phyloP scores from a whole-genome alignment of 176 grass and related monocot genomes.

The Oryza rufipogon region DNA sequence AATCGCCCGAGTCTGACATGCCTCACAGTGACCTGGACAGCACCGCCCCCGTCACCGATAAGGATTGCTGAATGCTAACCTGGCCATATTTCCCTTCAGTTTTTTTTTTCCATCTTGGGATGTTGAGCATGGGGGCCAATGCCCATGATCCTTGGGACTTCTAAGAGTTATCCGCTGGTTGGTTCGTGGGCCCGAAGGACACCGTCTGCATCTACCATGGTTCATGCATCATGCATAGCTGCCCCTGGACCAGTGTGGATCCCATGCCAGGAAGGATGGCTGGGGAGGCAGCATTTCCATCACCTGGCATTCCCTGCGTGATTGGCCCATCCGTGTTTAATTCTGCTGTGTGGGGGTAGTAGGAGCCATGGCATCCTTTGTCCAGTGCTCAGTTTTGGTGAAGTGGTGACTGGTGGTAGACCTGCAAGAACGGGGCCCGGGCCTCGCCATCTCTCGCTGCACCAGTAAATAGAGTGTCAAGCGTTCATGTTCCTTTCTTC shows the following conservation, averaged over 20 bases:
- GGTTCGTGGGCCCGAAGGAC: slow-evolving; percentile 21
- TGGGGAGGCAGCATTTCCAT: slow-evolving; percentile 20
- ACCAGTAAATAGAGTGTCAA: slow-evolving; percentile 46
- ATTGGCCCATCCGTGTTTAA: slow-evolving; percentile 23
- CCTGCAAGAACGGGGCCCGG: neutral
- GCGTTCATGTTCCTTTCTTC: slow-evolving; percentile 28
- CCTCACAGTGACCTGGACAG: slow-evolving; percentile 34
- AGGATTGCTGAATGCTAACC: slow-evolving; percentile 58
- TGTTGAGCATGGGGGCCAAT: slow-evolving; percentile 45
- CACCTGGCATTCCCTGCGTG: slow-evolving; percentile 11
- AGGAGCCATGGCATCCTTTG: slow-evolving; percentile 29
- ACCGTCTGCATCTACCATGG: slow-evolving; percentile 34
- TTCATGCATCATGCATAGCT: slow-evolving; percentile 3
- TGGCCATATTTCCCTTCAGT: neutral
- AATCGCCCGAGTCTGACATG: slow-evolving; percentile 37
- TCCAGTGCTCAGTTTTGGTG: slow-evolving; percentile 24
- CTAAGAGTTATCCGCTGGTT: slow-evolving; percentile 47
- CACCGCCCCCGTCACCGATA: slow-evolving; percentile 27
- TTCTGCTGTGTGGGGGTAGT: slow-evolving; percentile 37
- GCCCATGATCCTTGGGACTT: slow-evolving; percentile 44
- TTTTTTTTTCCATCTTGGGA: slow-evolving; percentile 10
- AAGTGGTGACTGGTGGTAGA: slow-evolving; percentile 12
- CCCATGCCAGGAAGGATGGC: slow-evolving; percentile 34
- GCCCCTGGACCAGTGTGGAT: slow-evolving; percentile 28
- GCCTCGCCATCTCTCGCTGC: neutral